A percentile compares a stretch with the other conserved stretches of the same genome.
Conservation (phyloP, 148 eudicot genomes). For the Polygonum aviculare region DNA sequence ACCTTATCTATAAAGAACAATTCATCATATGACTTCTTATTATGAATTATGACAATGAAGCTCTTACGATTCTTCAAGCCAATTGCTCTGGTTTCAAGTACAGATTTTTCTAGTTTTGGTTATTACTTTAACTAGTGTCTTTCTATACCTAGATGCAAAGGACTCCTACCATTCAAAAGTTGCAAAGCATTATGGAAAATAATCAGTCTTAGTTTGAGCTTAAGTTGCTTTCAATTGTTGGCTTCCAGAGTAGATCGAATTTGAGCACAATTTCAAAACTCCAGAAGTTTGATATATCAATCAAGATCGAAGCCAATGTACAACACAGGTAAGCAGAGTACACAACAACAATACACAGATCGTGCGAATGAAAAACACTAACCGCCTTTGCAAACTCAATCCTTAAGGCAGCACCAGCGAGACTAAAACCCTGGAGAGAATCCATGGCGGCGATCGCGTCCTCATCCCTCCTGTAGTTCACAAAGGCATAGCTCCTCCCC, state of each 20-base stretch:
- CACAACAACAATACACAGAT: conserved; percentile 2
- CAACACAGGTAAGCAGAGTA: conserved; percentile 8
- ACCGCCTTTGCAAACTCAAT: conserved; percentile 95
- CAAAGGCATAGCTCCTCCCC: conserved; percentile 73
- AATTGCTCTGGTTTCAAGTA: background rate
- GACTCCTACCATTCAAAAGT: background rate
- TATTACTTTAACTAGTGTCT: background rate
- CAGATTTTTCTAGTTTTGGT: background rate
- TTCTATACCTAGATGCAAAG: background rate
- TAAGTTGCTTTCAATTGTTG: background rate
- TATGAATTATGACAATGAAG: background rate
- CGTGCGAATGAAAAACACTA: conserved; percentile 44
- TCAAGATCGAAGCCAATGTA: conserved; percentile 4
- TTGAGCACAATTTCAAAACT: background rate
- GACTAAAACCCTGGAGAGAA: conserved; percentile 58
- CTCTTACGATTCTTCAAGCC: background rate
- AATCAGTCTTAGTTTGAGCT: no score
- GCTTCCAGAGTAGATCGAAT: background rate
- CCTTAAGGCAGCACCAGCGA: conserved; percentile 62
- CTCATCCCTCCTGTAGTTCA: conserved; percentile 52
- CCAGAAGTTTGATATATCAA: background rate
- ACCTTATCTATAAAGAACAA: background rate
- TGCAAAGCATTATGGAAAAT: no score
- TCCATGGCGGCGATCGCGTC: conserved; percentile 59
- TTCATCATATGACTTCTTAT: background rate